Base-by-base conservation (phyloP, 1,139 yeast genomes). In the Wickerhamomyces sp. region DNA sequence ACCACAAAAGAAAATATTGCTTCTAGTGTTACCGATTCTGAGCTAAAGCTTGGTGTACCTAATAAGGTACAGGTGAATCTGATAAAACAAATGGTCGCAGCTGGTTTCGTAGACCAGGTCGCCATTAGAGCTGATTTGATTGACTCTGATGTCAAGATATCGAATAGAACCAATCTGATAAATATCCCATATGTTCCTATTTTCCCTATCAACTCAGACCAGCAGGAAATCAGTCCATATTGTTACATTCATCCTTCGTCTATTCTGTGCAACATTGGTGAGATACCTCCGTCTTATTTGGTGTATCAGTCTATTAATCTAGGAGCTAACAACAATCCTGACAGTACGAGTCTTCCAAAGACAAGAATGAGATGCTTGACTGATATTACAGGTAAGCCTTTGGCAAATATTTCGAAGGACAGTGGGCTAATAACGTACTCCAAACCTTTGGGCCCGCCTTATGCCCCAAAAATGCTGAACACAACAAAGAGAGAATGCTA, bases 71-170 rank as follows among this genome's bases (percentile, higher is more conserved):
- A 94, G 64, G 59, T 88, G 10, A 74, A 78, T 39, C 84, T 95
- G 1, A 65, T 94, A 48, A 90, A 89, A 56, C 98, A 94, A 61
- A 90, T 94, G 80, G 69, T 92, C 9, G 78, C 96, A 3, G 82
- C 97, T 0, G 98, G 98, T 0, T 94, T 87, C 54, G 71, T 92
- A 36, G 98, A 94, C 59, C 96, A 87, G 56, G 75, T 92, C 16
- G 95, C 96, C 1, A 75, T 87, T 13, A 70, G 97, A 46, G 92
- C 87, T 0, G 97, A 89, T 55, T 51, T 81, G 25, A 65, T 81
- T 10, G 79, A 86, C n/a, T 65, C 79, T 1, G 95, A 84, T 30
- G 69, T 77, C 12, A 68, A 63, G 31, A 61, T 81, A 3, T 66
- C 81, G 2, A 81, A 79, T 54, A 80, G 74, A 40, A 70, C 82